phyloP scores from a whole-genome alignment of 179 eudicot species.

The Amaranthus tricolor region DNA sequence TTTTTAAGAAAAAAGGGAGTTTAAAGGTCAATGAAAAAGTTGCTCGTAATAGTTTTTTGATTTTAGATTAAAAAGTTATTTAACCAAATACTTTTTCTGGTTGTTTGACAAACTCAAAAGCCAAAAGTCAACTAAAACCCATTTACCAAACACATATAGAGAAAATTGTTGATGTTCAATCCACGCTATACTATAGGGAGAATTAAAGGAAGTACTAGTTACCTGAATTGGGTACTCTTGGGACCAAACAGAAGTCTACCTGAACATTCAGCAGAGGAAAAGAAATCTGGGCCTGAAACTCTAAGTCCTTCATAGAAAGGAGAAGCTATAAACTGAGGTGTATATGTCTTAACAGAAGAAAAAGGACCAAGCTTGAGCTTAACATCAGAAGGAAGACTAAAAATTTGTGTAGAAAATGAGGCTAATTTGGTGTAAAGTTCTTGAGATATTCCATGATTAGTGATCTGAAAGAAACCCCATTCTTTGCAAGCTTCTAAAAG shows the following conservation, averaged over 20 bases:
- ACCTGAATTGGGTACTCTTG: constrained; percentile 63
- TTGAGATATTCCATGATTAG: constrained; percentile 65
- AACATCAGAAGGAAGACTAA: constrained; percentile 49
- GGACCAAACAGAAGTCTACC: constrained; percentile 41
- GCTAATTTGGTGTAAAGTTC: constrained; percentile 45
- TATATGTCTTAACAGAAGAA: constrained; percentile 57
- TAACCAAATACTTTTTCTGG: too few species aligned
- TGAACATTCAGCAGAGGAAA: constrained; percentile 64
- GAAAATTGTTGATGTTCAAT: too few species aligned
- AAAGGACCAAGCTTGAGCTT: constrained; percentile 72
- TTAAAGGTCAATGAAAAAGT: too few species aligned
- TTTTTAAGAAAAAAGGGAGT: too few species aligned
- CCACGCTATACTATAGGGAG: too few species aligned
- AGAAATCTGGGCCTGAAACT: constrained; percentile 70
- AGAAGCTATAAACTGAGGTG: constrained; percentile 86
- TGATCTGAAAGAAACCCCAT: constrained; percentile 84
- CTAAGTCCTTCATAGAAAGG: constrained; percentile 78
- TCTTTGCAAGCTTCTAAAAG: constrained; percentile 63
- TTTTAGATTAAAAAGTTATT: too few species aligned
- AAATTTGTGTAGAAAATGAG: constrained; percentile 48
- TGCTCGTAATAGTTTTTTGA: too few species aligned
- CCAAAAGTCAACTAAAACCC: too few species aligned
- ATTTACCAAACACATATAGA: too few species aligned
- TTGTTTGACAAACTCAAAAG: too few species aligned
- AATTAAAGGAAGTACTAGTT: not conserved